Evolutionary conservation across 2,329 filamentous ascomycete genomes (phyloP).

Genomic region (Verticillium nubilum): DNA sequence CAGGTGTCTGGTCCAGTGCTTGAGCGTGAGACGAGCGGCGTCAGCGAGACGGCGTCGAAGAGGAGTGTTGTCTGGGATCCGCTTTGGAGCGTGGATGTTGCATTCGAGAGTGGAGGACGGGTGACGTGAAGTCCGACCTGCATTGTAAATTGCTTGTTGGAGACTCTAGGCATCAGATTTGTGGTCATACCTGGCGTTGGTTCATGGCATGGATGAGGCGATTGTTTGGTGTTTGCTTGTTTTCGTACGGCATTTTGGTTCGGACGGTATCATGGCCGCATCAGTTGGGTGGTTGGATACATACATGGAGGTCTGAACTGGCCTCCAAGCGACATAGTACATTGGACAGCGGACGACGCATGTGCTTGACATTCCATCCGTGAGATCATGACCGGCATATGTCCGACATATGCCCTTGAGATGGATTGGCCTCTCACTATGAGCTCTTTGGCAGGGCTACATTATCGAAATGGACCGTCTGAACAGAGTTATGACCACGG

Average conservation of each 20-base stretch:
- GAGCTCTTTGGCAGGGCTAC: no score
- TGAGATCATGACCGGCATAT: no score
- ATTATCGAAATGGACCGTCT: no score
- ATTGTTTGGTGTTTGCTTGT: not conserved
- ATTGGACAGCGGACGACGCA: no score
- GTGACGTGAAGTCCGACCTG: not conserved
- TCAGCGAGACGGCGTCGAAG: constrained; percentile 30
- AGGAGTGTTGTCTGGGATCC: constrained; percentile 57
- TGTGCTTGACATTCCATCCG: no score
- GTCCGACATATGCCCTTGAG: no score
- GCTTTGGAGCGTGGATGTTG: constrained; percentile 56
- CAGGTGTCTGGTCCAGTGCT: constrained; percentile 15
- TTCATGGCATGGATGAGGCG: not conserved
- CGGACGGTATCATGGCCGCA: not conserved
- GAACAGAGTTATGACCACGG: no score
- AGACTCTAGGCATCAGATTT: not conserved
- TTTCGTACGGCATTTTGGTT: not conserved
- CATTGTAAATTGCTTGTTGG: not conserved
- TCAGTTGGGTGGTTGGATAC: not conserved
- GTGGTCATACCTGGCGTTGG: not conserved
- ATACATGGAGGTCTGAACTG: not conserved
- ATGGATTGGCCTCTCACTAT: no score
- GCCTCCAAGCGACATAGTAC: not conserved
- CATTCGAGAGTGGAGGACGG: constrained; percentile 38
- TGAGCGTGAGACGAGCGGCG: constrained; percentile 32